phyloP scores from a whole-genome alignment of 2,329 filamentous ascomycete species.

The Claviceps fusiformis region DNA sequence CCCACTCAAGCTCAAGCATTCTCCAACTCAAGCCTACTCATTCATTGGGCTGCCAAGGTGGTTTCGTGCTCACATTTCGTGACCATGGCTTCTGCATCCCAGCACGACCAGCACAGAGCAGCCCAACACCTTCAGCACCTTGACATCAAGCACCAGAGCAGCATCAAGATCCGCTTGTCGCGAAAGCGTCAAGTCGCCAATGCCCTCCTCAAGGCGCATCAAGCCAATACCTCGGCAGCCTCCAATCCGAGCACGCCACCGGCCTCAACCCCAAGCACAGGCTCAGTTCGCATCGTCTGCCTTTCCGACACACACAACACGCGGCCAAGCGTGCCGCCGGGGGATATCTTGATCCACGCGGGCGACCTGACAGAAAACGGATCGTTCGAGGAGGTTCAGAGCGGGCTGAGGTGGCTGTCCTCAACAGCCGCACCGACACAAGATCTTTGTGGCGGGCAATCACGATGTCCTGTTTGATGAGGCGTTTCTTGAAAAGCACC shows the following conservation, averaged over 20 bases:
- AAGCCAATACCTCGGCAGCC: background rate
- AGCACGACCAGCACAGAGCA: no score
- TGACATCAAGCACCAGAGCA: background rate
- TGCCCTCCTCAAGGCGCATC: background rate
- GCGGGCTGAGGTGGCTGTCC: constrained; percentile 25
- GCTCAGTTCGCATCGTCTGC: constrained; percentile 22
- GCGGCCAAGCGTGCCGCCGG: constrained; percentile 23
- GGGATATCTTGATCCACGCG: constrained; percentile 34
- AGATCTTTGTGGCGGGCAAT: constrained; percentile 33
- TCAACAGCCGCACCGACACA: constrained; percentile 24
- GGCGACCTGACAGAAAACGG: constrained; percentile 33
- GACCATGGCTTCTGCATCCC: no score
- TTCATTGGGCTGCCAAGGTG: no score
- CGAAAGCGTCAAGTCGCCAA: background rate
- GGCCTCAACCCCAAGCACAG: background rate
- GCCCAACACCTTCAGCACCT: no score
- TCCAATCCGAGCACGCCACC: background rate
- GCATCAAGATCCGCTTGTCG: background rate
- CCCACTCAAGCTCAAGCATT: no score
- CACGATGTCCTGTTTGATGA: constrained; percentile 25
- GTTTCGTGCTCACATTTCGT: no score
- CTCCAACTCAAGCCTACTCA: no score
- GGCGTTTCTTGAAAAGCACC: background rate
- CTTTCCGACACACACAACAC: constrained; percentile 33
- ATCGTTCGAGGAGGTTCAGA: constrained; percentile 24